Percentiles rank a stretch among this genome's conserved stretches.
phyloP scores from a whole-genome alignment of 805 yeast species.

The Lipomyces oligophaga region DNA sequence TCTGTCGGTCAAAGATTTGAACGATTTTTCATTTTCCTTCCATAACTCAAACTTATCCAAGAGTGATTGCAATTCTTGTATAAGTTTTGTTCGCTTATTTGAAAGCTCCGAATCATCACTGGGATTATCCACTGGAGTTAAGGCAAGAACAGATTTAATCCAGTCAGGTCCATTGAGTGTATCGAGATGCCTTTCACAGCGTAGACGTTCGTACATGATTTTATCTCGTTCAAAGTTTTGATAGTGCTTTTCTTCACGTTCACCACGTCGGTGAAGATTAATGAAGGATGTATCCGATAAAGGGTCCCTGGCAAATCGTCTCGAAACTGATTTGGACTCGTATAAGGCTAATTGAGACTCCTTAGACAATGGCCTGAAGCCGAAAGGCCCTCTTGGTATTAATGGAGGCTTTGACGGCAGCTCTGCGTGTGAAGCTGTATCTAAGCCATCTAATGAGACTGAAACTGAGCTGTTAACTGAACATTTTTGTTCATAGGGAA shows the following conservation, averaged over 20 bases:
- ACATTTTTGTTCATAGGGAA: not conserved
- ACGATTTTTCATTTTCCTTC: constrained; percentile 16
- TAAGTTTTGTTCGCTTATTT: constrained; percentile 11
- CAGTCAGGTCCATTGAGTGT: constrained; percentile 19
- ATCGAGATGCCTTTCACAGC: constrained; percentile 22
- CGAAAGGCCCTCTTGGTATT: not conserved
- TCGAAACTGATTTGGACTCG: constrained; percentile 5
- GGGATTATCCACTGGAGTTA: constrained; percentile 22
- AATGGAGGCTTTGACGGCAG: not conserved
- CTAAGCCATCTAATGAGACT: constrained; percentile 9
- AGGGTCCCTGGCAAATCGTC: constrained; percentile 17
- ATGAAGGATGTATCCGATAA: constrained; percentile 11
- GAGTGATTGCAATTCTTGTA: constrained; percentile 12
- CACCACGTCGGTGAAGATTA: constrained; percentile 9
- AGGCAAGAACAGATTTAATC: constrained; percentile 18
- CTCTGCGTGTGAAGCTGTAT: constrained; percentile 3
- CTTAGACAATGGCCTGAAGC: not conserved
- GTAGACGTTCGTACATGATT: constrained; percentile 23
- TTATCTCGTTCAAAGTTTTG: constrained; percentile 24
- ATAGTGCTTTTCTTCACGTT: constrained; percentile 24
- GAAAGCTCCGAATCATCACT: constrained; percentile 10
- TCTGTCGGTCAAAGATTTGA: not conserved
- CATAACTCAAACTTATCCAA: constrained; percentile 19
- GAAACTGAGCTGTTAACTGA: not conserved
- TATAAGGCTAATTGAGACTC: not conserved